These are phyloP conservation scores for Leccinum griseonigrum DNA, from an alignment of 1,284 basidiomycete species.

Conservation along the genomic window DNA sequence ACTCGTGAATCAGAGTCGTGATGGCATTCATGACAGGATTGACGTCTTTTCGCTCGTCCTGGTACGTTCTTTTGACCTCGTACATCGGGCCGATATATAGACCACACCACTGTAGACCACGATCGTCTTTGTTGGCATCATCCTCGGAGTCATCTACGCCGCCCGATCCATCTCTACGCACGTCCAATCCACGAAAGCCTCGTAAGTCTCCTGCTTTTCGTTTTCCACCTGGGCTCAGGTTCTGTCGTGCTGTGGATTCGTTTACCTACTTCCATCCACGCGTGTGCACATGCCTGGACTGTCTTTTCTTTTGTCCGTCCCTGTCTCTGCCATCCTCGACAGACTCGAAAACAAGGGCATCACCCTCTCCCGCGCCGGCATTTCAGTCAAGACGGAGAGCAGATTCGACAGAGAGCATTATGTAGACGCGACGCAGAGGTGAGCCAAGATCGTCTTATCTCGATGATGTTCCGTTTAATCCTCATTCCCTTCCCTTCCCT, in stretches of 20 bases:
- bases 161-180: conserved; percentile 38
- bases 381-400: conserved; percentile 61
- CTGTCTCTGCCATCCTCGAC: background rate
- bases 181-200: conserved; percentile 45
- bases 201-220: conserved; percentile 29
- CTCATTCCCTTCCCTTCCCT: background rate
- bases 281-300: background rate
- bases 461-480: background rate
- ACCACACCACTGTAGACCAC: conserved; percentile 37
- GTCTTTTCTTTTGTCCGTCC: too few species aligned
- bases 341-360: conserved; percentile 59
- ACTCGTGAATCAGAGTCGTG: background rate
- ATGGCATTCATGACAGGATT: conserved; percentile 27
- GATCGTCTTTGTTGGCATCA: conserved; percentile 40
- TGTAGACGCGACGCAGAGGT: conserved; percentile 72
- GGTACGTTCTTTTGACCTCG: conserved; percentile 26
- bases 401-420: conserved; percentile 60
- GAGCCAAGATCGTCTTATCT: conserved; percentile 13
- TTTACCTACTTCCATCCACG: background rate
- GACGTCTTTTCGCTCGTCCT: conserved; percentile 40
- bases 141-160: conserved; percentile 40
- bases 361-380: conserved; percentile 51
- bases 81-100: background rate
- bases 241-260: background rate
- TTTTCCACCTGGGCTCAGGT: background rate